These are phyloP conservation scores for Chytriomyces hyalinus DNA, from an alignment of 192 early-diverging fungal genomes.

Conservation along the genomic window DNA sequence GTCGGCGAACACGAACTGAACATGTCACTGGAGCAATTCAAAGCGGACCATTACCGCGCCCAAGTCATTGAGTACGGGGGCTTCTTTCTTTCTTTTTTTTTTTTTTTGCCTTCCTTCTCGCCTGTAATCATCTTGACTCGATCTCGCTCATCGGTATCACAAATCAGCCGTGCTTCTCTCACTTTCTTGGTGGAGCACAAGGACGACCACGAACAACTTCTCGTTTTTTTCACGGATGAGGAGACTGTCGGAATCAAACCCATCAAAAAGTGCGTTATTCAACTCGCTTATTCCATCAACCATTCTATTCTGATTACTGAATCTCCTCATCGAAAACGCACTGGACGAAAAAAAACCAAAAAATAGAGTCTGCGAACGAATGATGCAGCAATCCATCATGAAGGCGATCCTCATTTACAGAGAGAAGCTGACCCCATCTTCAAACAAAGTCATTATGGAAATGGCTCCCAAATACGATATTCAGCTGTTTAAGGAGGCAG, in stretches of 20 bases:
- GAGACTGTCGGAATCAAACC: slow-evolving; percentile 87
- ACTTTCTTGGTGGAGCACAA: slow-evolving; percentile 79
- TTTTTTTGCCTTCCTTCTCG: neutral
- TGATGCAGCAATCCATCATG: slow-evolving; percentile 81
- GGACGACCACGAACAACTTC: slow-evolving; percentile 80
- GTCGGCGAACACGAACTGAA: slow-evolving; percentile 81
- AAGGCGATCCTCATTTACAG: slow-evolving; percentile 89
- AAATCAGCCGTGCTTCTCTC: slow-evolving; percentile 69
- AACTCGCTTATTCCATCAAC: neutral
- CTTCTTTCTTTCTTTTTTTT: neutral
- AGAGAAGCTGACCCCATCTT: slow-evolving; percentile 80
- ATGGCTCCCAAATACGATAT: slow-evolving; percentile 73
- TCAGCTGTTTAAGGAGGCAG: slow-evolving; percentile 88
- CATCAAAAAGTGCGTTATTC: slow-evolving; percentile 74
- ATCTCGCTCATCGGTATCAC: neutral
- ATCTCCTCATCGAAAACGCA: neutral
- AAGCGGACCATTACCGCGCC: slow-evolving; percentile 63
- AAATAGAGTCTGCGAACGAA: slow-evolving; percentile 65
- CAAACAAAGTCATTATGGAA: slow-evolving; percentile 79
- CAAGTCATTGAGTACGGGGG: slow-evolving; percentile 78
- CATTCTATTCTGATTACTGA: no score
- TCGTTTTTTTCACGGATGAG: slow-evolving; percentile 92
- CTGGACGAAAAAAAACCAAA: neutral
- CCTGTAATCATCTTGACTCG: neutral
- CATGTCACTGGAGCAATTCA: slow-evolving; percentile 82